Evolutionary conservation across 2,329 filamentous ascomycete genomes (phyloP).

Genomic region (Fusarium circinatum): DNA sequence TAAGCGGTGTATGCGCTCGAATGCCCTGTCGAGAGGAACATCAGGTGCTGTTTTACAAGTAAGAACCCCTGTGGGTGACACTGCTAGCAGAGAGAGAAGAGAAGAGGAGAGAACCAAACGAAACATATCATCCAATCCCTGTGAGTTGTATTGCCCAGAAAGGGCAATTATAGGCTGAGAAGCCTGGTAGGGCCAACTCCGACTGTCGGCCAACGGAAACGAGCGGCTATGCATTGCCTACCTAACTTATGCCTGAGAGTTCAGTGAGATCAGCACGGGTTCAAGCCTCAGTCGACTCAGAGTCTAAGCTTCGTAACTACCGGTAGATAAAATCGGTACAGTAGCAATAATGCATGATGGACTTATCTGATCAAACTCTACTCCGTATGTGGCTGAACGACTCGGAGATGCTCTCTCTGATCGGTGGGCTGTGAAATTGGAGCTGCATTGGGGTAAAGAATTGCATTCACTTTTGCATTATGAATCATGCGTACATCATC

Average conservation of each 20-base stretch:
- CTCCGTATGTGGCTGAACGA: neutral
- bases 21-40: slow-evolving; percentile 8
- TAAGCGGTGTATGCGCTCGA: slow-evolving; percentile 31
- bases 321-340: neutral
- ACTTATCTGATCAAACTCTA: slow-evolving; percentile 17
- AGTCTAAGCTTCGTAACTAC: neutral
- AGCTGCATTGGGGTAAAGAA: slow-evolving; percentile 10
- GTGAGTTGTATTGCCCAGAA: slow-evolving; percentile 29
- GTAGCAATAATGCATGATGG: neutral
- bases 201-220: slow-evolving; percentile 39
- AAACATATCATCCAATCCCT: slow-evolving; percentile 17
- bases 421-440: neutral
- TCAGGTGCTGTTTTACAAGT: slow-evolving; percentile 22
- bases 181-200: slow-evolving; percentile 7
- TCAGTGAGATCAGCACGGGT: neutral
- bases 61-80: slow-evolving; percentile 6
- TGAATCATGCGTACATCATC: slow-evolving; percentile 4
- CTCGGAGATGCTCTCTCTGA: neutral
- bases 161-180: slow-evolving; percentile 5
- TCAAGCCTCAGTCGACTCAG: neutral
- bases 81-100: neutral
- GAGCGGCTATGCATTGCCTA: slow-evolving; percentile 2
- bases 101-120: slow-evolving; percentile 1
- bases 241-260: neutral
- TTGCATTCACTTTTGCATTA: slow-evolving; percentile 5